Conservation (phyloP, 441 rosid genomes). For the Corymbia calophylla region DNA sequence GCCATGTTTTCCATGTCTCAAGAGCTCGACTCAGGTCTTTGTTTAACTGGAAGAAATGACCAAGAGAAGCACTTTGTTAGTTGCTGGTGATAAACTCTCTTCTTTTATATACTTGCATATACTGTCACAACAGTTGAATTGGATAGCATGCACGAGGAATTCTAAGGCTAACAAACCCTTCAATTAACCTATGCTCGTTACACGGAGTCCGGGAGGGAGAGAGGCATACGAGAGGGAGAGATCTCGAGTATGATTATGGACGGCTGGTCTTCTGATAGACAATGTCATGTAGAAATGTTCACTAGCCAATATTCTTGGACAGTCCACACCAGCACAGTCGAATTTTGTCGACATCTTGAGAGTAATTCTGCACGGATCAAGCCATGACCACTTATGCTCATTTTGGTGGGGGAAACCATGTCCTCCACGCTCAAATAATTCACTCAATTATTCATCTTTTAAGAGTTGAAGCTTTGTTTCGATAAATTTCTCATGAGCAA, state of each 20-base stretch:
- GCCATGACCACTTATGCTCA: background rate
- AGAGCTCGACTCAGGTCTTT: background rate
- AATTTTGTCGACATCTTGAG: background rate
- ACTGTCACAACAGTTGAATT: background rate
- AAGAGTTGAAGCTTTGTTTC: background rate
- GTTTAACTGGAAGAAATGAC: background rate
- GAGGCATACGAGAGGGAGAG: background rate
- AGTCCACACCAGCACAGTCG: background rate
- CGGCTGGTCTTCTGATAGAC: background rate
- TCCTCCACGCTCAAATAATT: background rate
- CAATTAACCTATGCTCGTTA: too few relatives aligned
- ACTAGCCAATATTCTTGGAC: background rate
- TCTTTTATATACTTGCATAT: background rate
- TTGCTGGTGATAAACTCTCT: background rate
- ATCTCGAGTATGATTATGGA: background rate
- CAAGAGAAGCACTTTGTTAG: background rate
- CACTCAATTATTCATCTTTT: background rate
- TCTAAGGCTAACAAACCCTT: background rate
- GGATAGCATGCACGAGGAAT: background rate
- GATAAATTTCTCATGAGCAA: background rate
- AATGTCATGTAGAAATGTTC: background rate
- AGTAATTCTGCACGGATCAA: background rate
- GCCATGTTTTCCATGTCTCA: constrained; percentile 18
- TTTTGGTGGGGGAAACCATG: background rate
- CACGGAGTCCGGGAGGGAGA: background rate